Conservation (phyloP, 129 eudicot species). For the Tagetes patula region DNA sequence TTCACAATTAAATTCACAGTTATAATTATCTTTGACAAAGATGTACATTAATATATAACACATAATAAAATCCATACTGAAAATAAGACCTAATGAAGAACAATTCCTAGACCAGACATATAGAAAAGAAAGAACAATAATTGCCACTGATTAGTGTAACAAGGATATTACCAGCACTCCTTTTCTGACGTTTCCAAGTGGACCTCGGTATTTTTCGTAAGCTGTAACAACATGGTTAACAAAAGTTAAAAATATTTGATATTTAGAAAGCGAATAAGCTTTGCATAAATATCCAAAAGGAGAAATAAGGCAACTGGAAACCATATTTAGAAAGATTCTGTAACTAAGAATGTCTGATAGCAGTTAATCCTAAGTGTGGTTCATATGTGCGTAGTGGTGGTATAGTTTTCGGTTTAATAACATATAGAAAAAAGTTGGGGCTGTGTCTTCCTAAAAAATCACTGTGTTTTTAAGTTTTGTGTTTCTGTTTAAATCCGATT, state of each 20-base stretch:
- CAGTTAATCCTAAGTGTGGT: too few species aligned
- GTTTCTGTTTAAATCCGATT: too few species aligned
- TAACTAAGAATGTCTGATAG: background rate
- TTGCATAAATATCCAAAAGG: background rate
- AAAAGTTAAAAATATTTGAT: background rate
- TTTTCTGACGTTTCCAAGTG: conserved; percentile 91
- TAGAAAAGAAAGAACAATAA: background rate
- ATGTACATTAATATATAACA: background rate
- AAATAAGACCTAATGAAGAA: background rate
- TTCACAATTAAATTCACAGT: too few species aligned
- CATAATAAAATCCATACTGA: conserved; percentile 2
- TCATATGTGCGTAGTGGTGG: too few species aligned
- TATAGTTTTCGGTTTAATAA: too few species aligned
- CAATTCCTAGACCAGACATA: background rate
- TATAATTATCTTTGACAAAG: background rate
- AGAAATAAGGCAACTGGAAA: background rate
- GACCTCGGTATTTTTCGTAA: conserved; percentile 84
- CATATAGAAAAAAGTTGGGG: too few species aligned
- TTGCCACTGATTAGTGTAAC: background rate
- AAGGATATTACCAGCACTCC: conserved; percentile 79
- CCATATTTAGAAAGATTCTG: background rate
- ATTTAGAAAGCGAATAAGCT: background rate
- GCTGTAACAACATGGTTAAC: conserved; percentile 44
- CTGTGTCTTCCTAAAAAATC: too few species aligned
- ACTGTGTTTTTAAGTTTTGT: too few species aligned